Evolutionary conservation across 805 yeast genomes (phyloP).

Genomic region (Candida tibetensis): DNA sequence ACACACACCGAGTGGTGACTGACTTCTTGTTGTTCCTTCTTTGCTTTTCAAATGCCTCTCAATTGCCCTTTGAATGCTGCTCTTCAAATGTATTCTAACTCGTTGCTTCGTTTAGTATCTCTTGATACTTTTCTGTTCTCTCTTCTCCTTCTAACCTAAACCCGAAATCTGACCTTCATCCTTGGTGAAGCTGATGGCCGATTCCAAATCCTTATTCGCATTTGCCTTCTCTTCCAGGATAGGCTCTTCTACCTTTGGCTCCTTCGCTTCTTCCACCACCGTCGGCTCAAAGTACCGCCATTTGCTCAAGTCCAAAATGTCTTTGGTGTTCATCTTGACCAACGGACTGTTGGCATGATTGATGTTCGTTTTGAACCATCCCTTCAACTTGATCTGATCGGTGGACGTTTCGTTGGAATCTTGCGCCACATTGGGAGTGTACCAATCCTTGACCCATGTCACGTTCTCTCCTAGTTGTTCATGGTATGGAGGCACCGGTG

Average conservation of each 20-base stretch:
- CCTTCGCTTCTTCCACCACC: constrained; percentile 23
- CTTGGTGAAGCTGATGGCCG: constrained; percentile 22
- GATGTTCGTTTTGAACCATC: constrained; percentile 35
- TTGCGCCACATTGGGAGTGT: constrained; percentile 19
- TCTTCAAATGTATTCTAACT: no score
- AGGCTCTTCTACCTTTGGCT: constrained; percentile 11
- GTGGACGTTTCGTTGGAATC: constrained; percentile 1
- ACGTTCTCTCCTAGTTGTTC: constrained; percentile 22
- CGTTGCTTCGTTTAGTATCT: no score
- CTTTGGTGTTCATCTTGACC: constrained; percentile 22
- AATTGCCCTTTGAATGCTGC: no score
- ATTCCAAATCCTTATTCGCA: constrained; percentile 17
- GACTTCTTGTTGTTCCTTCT: no score
- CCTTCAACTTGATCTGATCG: constrained; percentile 20
- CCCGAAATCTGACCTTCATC: constrained; percentile 25
- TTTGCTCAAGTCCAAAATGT: constrained; percentile 43
- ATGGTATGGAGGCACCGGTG: constrained; percentile 14
- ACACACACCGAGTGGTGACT: no score
- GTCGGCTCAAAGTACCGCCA: constrained; percentile 27
- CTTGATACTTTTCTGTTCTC: neutral
- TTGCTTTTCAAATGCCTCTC: no score
- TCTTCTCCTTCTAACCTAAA: constrained; percentile 10
- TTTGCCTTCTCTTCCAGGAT: neutral
- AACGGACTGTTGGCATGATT: constrained; percentile 14
- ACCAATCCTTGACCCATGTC: constrained; percentile 44